Conservation (phyloP, 164 flowering plant genomes). For the Echeveria elegans region DNA sequence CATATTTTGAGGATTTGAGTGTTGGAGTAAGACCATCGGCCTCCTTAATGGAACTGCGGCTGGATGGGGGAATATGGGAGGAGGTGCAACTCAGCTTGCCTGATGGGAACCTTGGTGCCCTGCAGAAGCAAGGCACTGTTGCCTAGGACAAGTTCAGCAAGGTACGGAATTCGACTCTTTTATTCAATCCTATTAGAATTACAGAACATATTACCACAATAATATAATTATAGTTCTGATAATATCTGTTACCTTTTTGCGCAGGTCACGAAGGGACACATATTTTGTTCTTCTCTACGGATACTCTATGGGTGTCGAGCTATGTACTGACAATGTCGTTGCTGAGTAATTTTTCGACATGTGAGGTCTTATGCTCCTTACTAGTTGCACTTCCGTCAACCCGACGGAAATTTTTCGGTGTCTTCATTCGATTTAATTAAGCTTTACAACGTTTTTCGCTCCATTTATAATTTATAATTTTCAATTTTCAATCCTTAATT, state of each 20-base stretch:
- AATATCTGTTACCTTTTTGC: conserved; percentile 7
- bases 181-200: neutral
- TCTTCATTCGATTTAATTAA: too few relatives aligned
- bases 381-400: too few relatives aligned
- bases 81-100: conserved; percentile 82
- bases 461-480: too few relatives aligned
- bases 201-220: neutral
- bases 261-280: conserved; percentile 72
- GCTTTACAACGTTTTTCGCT: too few relatives aligned
- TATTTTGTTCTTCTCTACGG: conserved; percentile 67
- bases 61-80: conserved; percentile 92
- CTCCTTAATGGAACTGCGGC: conserved; percentile 64
- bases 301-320: conserved; percentile 71
- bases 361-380: neutral
- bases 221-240: too few relatives aligned
- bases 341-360: conserved; percentile 68
- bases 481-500: too few relatives aligned
- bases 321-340: conserved; percentile 57
- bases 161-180: neutral
- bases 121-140: conserved; percentile 56
- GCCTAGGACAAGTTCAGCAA: conserved; percentile 30
- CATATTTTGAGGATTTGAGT: conserved; percentile 7
- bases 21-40: conserved; percentile 70
- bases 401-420: too few relatives aligned
- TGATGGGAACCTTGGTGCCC: conserved; percentile 52